These are phyloP conservation scores for Fusarium citri DNA, from an alignment of 2,329 filamentous ascomycete genomes.

Conservation along the genomic window DNA sequence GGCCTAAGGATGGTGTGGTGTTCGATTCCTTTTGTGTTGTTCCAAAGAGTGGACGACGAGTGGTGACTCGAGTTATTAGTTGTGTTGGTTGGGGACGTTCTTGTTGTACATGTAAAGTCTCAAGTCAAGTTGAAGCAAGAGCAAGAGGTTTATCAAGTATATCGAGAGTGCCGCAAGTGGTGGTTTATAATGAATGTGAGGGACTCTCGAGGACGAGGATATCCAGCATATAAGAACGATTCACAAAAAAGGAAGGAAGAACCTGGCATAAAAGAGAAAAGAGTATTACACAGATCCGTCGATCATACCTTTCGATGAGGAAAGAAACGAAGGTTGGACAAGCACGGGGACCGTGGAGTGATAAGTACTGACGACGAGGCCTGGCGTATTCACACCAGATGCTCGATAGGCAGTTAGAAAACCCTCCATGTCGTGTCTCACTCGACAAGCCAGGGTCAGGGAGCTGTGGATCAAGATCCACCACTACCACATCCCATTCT, in stretches of 20 bases:
- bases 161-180: constrained; percentile 41
- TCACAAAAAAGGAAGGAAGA: constrained; percentile 63
- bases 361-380: constrained; percentile 61
- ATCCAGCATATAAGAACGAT: constrained; percentile 58
- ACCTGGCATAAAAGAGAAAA: constrained; percentile 61
- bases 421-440: constrained; percentile 62
- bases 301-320: constrained; percentile 58
- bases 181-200: constrained; percentile 56
- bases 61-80: constrained; percentile 47
- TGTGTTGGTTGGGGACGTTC: constrained; percentile 46
- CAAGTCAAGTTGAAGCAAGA: constrained; percentile 31
- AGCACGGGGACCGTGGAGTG: constrained; percentile 58
- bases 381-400: constrained; percentile 48
- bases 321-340: constrained; percentile 50
- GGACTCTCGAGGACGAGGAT: constrained; percentile 53
- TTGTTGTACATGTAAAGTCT: constrained; percentile 50
- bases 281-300: constrained; percentile 60
- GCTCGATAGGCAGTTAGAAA: constrained; percentile 46
- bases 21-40: constrained; percentile 40
- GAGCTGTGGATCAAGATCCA: constrained; percentile 47
- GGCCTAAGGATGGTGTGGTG: constrained; percentile 45
- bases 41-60: constrained; percentile 59
- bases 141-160: constrained; percentile 38
- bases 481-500: constrained; percentile 42
- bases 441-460: constrained; percentile 56